These are phyloP conservation scores for Solanum gracilifrons DNA, from an alignment of 257 asterid species.

Conservation along the genomic window DNA sequence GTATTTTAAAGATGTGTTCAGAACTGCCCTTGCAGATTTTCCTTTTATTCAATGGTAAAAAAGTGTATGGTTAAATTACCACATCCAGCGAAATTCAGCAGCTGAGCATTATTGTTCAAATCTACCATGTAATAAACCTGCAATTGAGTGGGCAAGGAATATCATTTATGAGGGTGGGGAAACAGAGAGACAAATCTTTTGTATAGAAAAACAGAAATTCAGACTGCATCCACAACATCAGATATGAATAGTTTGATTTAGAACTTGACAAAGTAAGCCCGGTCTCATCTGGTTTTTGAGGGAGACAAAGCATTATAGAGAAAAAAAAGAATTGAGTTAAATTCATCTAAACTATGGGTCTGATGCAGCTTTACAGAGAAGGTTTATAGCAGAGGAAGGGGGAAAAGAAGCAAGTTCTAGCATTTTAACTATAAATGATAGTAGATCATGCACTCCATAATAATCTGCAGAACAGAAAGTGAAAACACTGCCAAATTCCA, in stretches of 20 bases:
- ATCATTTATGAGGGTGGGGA: not conserved
- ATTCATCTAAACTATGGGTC: not conserved
- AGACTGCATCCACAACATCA: not conserved
- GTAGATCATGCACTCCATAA: not conserved
- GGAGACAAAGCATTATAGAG: not conserved
- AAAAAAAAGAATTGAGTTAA: not conserved
- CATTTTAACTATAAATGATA: not conserved
- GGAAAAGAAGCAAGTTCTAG: not conserved
- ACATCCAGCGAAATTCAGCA: conserved; percentile 92
- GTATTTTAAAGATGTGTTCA: not conserved
- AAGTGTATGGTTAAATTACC: conserved; percentile 33
- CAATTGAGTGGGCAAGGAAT: not conserved
- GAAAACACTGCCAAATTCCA: not conserved
- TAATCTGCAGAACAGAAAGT: not conserved
- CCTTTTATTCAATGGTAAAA: not conserved
- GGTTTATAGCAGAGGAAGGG: not conserved
- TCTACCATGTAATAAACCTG: conserved; percentile 93
- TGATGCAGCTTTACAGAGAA: not conserved
- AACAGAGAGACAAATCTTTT: not conserved
- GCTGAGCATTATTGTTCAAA: conserved; percentile 51
- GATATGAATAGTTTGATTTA: not conserved
- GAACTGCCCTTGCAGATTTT: not conserved
- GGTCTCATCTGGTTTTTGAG: not conserved
- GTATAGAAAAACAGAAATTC: not conserved
- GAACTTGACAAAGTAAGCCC: not conserved